Evolutionary conservation across 495 filamentous ascomycete genomes (phyloP).

Genomic region (Aspergillus ellipticus): DNA sequence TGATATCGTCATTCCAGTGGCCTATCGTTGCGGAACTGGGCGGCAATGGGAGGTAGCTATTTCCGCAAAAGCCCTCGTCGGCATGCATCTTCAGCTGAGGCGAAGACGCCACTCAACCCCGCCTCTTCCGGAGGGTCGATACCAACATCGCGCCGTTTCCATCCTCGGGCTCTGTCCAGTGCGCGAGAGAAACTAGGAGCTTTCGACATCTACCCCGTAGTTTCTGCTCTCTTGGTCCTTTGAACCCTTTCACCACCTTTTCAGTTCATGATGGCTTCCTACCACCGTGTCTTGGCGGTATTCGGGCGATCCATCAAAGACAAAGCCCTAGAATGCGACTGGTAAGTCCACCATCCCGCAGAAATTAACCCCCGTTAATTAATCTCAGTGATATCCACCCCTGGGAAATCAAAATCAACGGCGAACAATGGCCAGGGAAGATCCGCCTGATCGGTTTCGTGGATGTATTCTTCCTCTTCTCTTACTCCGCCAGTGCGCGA

Average conservation of each 20-base stretch:
- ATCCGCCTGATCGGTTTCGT: constrained; percentile 20
- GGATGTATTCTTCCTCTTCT: constrained; percentile 19
- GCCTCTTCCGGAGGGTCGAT: no score
- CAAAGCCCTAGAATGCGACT: constrained; percentile 16
- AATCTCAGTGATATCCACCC: constrained; percentile 17
- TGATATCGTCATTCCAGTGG: background rate
- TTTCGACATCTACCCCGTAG: no score
- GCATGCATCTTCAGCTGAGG: no score
- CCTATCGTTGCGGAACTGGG: background rate
- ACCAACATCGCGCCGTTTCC: no score
- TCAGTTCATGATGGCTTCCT: constrained; percentile 12
- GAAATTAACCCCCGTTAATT: background rate
- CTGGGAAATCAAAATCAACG: constrained; percentile 17
- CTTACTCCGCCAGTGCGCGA: constrained; percentile 17
- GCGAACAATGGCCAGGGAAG: constrained; percentile 16
- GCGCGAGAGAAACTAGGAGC: no score
- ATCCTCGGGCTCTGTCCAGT: no score
- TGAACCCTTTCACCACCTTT: background rate
- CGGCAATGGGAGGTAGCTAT: background rate
- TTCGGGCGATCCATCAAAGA: constrained; percentile 17
- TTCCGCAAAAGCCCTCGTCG: no score
- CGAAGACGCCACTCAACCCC: no score
- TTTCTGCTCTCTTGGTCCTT: no score
- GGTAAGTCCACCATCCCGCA: constrained; percentile 6
- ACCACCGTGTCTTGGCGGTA: constrained; percentile 13